Base-by-base conservation (phyloP, 108 stramenopile genomes). In the Skeletonema grethae region DNA sequence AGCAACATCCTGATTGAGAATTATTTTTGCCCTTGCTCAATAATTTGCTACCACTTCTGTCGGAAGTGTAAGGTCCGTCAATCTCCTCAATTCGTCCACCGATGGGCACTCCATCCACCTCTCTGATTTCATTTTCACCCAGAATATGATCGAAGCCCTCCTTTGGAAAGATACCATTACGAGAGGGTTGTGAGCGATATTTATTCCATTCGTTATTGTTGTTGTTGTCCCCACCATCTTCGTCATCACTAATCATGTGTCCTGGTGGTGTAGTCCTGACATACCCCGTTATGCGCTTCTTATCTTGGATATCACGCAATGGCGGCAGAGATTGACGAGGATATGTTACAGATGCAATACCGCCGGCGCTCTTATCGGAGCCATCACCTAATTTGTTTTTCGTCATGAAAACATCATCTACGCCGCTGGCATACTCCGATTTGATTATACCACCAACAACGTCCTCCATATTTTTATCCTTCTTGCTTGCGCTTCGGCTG, bases 131-230 rank as follows among this genome's bases (percentile, higher is more conserved):
- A 22, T 73, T 55, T 61, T 85, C 79, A 15, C 93, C 93, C 57
- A 87, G 82, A 20, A 90, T 65, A 65, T 92, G 91, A 65, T 88
- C 85, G 62, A 89, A 95, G 9, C 91, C 91, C 57, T 90, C 85
- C 18, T 64, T 56, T 15, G 93, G 87, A 57, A 82, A 84, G 3
- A 30, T 58, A 5, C 63, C 63, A 16, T 22, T 28, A 0, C 66
- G 71, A 5, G 53, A 31, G 34, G 65, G 71, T 5, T 72, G 65
- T 22, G 67, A 56, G 41, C 78, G 71, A 29, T 67, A 67, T n/a
- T 48, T 41, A 25, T 32, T 32, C 71, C 70, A 79, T 41, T 38
- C 18, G 38, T 59, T 31, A 25, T 41, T 34, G 35, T 39, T 41
- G 50, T n/a, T 7, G 20, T 41, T 31, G 57, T 9, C 10, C 2